Percentiles rank a stretch among this genome's conserved stretches.
Evolutionary conservation across 2,329 filamentous ascomycete species (phyloP).

Genomic region (Sclerotinia borealis): DNA sequence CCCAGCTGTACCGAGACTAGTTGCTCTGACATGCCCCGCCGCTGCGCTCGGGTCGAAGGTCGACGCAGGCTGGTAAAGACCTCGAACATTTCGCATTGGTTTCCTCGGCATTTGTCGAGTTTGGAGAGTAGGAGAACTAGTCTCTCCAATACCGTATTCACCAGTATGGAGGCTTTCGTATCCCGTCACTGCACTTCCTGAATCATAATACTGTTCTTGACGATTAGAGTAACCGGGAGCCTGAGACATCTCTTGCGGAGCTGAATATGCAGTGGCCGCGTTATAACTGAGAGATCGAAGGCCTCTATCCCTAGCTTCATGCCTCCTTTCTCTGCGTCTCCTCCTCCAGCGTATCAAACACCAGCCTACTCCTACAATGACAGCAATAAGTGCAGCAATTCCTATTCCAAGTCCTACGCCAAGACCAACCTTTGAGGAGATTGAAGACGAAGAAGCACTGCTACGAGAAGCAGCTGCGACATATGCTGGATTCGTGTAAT

Average conservation of each 20-base stretch:
- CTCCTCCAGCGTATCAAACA: conserved; percentile 37
- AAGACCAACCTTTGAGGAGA: conserved; percentile 45
- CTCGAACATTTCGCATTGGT: conserved; percentile 32
- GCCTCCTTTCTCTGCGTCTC: conserved; percentile 37
- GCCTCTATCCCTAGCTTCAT: conserved; percentile 45
- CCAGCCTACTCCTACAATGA: conserved; percentile 43
- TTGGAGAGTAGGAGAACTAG: conserved; percentile 12
- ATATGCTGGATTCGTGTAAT: conserved; percentile 45
- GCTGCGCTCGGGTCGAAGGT: conserved; percentile 36
- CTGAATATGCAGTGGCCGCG: conserved; percentile 19
- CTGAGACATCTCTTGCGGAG: conserved; percentile 21
- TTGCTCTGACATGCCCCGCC: conserved; percentile 36
- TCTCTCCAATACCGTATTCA: conserved; percentile 20
- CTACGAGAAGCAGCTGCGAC: conserved; percentile 19
- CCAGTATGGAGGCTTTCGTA: conserved; percentile 26
- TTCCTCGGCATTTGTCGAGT: conserved; percentile 33
- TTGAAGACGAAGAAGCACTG: conserved; percentile 26
- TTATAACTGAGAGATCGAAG: conserved; percentile 45
- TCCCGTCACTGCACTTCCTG: conserved; percentile 20
- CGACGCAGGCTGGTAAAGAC: conserved; percentile 36
- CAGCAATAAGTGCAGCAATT: conserved; percentile 44
- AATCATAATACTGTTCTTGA: conserved; percentile 24
- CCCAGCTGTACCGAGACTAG: conserved; percentile 42
- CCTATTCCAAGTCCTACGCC: conserved; percentile 62
- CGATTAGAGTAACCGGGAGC: conserved; percentile 13